A percentile compares a stretch with the other conserved stretches of the same genome.
These are phyloP conservation scores for Botrytis sinoallii DNA, from an alignment of 2,329 filamentous ascomycete species.

Conservation along the genomic window DNA sequence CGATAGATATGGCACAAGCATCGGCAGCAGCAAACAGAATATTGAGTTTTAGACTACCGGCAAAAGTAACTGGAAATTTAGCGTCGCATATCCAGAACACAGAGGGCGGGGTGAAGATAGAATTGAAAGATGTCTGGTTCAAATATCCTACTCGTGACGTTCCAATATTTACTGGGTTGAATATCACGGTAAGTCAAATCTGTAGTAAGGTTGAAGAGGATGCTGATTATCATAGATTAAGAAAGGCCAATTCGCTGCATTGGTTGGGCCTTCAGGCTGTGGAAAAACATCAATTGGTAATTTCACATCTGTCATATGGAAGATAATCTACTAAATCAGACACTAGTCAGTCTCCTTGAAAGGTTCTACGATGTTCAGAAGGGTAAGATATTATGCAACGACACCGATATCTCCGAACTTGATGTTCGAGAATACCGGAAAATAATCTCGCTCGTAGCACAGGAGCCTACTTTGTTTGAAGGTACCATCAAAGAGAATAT, in stretches of 20 bases:
- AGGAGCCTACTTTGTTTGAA: slow-evolving; percentile 66
- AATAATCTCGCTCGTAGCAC: slow-evolving; percentile 67
- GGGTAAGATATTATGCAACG: slow-evolving; percentile 65
- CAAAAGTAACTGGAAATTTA: slow-evolving; percentile 16
- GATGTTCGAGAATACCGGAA: slow-evolving; percentile 61
- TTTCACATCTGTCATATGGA: neutral
- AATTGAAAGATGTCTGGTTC: slow-evolving; percentile 56
- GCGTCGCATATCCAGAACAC: slow-evolving; percentile 28
- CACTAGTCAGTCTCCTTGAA: slow-evolving; percentile 5
- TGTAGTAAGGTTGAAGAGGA: neutral
- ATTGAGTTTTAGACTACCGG: slow-evolving; percentile 39
- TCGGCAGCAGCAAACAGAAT: slow-evolving; percentile 59
- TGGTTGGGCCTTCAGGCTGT: slow-evolving; percentile 64
- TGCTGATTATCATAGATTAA: slow-evolving; percentile 38
- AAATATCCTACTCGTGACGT: slow-evolving; percentile 57
- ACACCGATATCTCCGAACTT: slow-evolving; percentile 54
- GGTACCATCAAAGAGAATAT: slow-evolving; percentile 68
- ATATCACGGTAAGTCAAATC: slow-evolving; percentile 45
- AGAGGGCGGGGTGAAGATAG: slow-evolving; percentile 51
- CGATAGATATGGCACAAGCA: slow-evolving; percentile 52
- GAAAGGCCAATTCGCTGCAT: slow-evolving; percentile 66
- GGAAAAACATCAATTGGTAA: slow-evolving; percentile 15
- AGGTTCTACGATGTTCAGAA: slow-evolving; percentile 67
- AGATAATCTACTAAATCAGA: neutral
- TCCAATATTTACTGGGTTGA: slow-evolving; percentile 58